Base-by-base conservation (phyloP, 139 green algal species). In the Deuterostichococcus epilithicus region DNA sequence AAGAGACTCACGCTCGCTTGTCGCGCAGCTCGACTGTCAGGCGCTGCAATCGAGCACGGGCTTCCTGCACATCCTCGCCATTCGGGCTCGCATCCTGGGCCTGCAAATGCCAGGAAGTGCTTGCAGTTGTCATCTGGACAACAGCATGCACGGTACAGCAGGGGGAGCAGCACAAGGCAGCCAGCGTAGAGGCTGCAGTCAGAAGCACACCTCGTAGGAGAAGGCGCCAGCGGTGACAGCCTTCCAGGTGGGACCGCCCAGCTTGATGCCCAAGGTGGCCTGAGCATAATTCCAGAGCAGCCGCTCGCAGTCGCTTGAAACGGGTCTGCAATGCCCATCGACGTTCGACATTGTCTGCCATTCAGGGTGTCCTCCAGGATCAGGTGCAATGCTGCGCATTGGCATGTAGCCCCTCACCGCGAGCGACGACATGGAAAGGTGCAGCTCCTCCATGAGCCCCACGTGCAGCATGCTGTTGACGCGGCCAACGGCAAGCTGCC, bases 361-460 rank as follows among this genome's bases (percentile, higher is more conserved):
- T n/a, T n/a, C n/a, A n/a, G n/a, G n/a, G n/a, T n/a, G n/a, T n/a
- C n/a, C n/a, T n/a, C n/a, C n/a, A n/a, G n/a, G n/a, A n/a, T n/a
- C n/a, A n/a, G n/a, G n/a, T n/a, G n/a, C n/a, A n/a, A n/a, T n/a
- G n/a, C n/a, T n/a, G n/a, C n/a, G n/a, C n/a, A n/a, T n/a, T n/a
- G n/a, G n/a, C n/a, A n/a, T n/a, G 32, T 10, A 72, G 34, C 13
- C 67, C 28, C 81, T 5, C 67, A 83, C 90, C 47, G 89, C 87
- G 25, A 90, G 79, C 2, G 87, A 83, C 4, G 79, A 63, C 15
- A 93, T 85, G 33, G 78, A 86, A 15, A 88, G 78, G 15, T 83
- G 78, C 79, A 95, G 87, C 38, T 70, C 75, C 67, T 93, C 90
- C 1, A 85, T 90, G n/a, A 88, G 60, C 26, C 90, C 90, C n/a